phyloP scores from a whole-genome alignment of 805 yeast genomes.

The Starmerella cellae region DNA sequence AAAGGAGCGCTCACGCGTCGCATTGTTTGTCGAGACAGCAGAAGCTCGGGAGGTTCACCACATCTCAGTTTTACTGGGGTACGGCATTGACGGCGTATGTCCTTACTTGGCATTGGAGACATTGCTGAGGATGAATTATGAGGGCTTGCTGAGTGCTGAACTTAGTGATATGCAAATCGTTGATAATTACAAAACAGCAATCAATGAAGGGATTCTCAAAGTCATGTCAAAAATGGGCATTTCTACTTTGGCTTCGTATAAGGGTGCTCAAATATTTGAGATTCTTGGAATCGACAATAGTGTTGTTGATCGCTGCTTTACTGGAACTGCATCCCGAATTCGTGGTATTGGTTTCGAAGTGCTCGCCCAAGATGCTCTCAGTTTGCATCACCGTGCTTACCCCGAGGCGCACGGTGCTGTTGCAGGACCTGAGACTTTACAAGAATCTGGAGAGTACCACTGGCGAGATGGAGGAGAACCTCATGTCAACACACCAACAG shows the following conservation, averaged over 20 bases:
- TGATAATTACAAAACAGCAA: constrained; percentile 67
- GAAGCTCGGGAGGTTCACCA: constrained; percentile 98
- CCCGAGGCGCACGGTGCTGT: constrained; percentile 48
- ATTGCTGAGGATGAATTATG: constrained; percentile 67
- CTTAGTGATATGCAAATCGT: constrained; percentile 49
- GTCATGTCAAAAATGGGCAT: constrained; percentile 99
- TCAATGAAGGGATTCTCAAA: constrained; percentile 84
- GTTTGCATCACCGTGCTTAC: constrained; percentile 83
- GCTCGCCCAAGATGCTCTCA: constrained; percentile 91
- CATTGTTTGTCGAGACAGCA: constrained; percentile 80
- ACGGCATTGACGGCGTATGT: constrained; percentile 92
- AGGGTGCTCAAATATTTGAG: constrained; percentile 97
- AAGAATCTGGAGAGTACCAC: constrained; percentile 94
- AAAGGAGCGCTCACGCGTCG: constrained; percentile 91
- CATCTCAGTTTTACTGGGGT: constrained; percentile 84
- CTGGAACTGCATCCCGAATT: constrained; percentile 95
- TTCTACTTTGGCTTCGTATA: constrained; percentile 93
- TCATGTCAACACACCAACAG: constrained; percentile 87
- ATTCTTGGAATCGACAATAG: constrained; percentile 92
- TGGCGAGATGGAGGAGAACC: constrained; percentile 98
- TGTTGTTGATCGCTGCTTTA: constrained; percentile 88
- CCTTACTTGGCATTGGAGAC: constrained; percentile 92
- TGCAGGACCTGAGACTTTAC: constrained; percentile 57
- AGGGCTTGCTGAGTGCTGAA: constrained; percentile 42
- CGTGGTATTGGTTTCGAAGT: constrained; percentile 91